A percentile compares a stretch with the other conserved stretches of the same genome.
These are phyloP conservation scores for Helotiales sp. DNA, from an alignment of 2,329 filamentous ascomycete genomes.

Conservation along the genomic window DNA sequence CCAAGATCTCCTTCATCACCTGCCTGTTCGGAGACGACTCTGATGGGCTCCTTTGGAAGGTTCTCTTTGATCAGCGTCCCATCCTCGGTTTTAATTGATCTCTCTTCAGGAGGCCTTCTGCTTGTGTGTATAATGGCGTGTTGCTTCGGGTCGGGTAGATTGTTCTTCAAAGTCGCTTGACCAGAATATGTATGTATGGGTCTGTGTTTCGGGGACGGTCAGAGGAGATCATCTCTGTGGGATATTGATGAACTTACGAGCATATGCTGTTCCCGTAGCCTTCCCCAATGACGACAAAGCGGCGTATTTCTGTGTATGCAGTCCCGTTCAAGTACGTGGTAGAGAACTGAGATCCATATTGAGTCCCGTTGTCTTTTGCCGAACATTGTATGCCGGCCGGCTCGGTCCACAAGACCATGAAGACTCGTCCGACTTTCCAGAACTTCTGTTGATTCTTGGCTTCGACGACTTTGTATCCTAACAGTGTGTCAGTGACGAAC, in stretches of 20 bases:
- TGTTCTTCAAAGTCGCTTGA: slow-evolving; percentile 35
- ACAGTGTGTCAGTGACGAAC: not conserved
- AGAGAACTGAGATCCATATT: slow-evolving; percentile 3
- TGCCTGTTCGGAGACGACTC: slow-evolving; percentile 25
- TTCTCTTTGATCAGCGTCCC: slow-evolving; percentile 26
- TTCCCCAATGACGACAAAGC: slow-evolving; percentile 34
- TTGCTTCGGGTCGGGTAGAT: slow-evolving; percentile 30
- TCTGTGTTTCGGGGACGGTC: no score
- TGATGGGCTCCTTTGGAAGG: slow-evolving; percentile 31
- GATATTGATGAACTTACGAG: no score
- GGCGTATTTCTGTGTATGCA: slow-evolving; percentile 34
- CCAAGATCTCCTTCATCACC: slow-evolving; percentile 25
- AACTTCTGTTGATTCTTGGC: slow-evolving; percentile 29
- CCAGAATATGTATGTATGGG: slow-evolving; percentile 36
- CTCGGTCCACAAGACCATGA: slow-evolving; percentile 40
- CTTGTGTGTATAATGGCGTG: slow-evolving; percentile 35
- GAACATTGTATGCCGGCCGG: slow-evolving; percentile 19
- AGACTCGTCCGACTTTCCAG: slow-evolving; percentile 36
- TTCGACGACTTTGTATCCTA: slow-evolving; percentile 29
- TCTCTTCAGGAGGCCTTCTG: slow-evolving; percentile 17
- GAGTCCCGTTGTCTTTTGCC: not conserved
- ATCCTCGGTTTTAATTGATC: not conserved
- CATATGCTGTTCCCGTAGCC: slow-evolving; percentile 34
- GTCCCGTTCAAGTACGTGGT: slow-evolving; percentile 15
- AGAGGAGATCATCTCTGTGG: no score